These are phyloP conservation scores for Entophlyctis luteolus DNA, from an alignment of 192 early-diverging fungal genomes.

Conservation along the genomic window DNA sequence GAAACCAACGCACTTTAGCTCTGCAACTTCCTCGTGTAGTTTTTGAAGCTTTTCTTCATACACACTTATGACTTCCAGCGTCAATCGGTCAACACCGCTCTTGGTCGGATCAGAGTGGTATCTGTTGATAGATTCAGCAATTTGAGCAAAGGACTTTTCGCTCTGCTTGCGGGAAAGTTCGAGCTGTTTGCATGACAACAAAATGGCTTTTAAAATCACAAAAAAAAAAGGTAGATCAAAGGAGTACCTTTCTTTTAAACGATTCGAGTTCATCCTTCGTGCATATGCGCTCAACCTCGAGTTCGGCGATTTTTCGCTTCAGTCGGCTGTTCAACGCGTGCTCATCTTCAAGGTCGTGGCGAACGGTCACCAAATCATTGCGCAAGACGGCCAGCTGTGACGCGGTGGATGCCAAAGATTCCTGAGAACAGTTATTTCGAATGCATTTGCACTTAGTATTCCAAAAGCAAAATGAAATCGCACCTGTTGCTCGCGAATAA, in stretches of 20 bases:
- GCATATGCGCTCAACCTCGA: neutral
- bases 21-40: constrained; percentile 20
- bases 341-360: constrained; percentile 20
- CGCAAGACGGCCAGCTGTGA: constrained; percentile 12
- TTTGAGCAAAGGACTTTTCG: constrained; percentile 30
- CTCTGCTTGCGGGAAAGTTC: constrained; percentile 26
- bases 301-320: neutral
- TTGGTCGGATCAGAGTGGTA: constrained; percentile 25
- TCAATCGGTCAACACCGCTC: constrained; percentile 37
- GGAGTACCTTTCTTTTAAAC: neutral
- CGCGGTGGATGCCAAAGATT: neutral
- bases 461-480: neutral
- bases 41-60: constrained; percentile 35
- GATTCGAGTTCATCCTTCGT: constrained; percentile 1
- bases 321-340: neutral
- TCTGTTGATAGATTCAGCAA: constrained; percentile 24
- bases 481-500: constrained; percentile 24
- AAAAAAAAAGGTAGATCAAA: neutral
- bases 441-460: neutral
- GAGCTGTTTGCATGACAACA: neutral
- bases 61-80: constrained; percentile 39
- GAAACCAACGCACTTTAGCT: constrained; percentile 8
- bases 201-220: neutral
- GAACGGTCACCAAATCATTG: constrained; percentile 3
- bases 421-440: neutral